Percentiles rank a stretch among this genome's conserved stretches.
Evolutionary conservation across 2,329 filamentous ascomycete species (phyloP).

Genomic region (Tolypocladium album): DNA sequence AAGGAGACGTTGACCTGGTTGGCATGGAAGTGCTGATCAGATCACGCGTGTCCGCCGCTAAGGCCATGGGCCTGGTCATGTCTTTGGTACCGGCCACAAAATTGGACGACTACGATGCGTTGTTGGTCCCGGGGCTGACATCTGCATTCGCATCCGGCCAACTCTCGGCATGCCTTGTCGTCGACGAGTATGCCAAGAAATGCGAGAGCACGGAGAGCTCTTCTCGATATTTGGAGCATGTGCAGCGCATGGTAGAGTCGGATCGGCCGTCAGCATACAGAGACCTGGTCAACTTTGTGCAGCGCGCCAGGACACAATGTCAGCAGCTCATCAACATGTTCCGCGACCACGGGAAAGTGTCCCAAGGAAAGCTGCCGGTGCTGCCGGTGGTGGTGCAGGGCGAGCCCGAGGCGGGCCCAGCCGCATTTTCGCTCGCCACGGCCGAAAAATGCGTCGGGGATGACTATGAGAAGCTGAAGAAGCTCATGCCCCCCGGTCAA

Average conservation of each 20-base stretch:
- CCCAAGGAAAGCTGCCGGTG: conserved; percentile 61
- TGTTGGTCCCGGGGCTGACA: conserved; percentile 53
- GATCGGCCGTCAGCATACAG: conserved; percentile 76
- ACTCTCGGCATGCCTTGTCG: conserved; percentile 67
- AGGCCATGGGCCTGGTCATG: conserved; percentile 78
- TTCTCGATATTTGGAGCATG: conserved; percentile 45
- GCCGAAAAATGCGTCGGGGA: conserved; percentile 79
- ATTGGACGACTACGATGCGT: conserved; percentile 53
- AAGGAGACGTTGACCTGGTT: conserved; percentile 90
- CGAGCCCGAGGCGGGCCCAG: conserved; percentile 81
- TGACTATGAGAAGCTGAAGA: conserved; percentile 83
- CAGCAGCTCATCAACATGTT: conserved; percentile 85
- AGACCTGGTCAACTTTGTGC: conserved; percentile 81
- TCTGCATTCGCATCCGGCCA: conserved; percentile 79
- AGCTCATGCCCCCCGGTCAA: conserved; percentile 78
- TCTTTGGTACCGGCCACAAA: conserved; percentile 57
- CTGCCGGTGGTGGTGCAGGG: conserved; percentile 91
- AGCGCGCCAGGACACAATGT: conserved; percentile 84
- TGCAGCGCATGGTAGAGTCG: conserved; percentile 69
- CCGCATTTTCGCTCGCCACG: conserved; percentile 78
- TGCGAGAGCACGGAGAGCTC: conserved; percentile 29
- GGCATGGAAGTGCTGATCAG: conserved; percentile 80
- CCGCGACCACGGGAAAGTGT: conserved; percentile 78
- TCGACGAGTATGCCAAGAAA: conserved; percentile 77
- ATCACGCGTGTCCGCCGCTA: conserved; percentile 78